Percentiles rank a stretch among this genome's conserved stretches.
Evolutionary conservation across 257 asterid genomes (phyloP).

Genomic region (Osmanthus fragrans): DNA sequence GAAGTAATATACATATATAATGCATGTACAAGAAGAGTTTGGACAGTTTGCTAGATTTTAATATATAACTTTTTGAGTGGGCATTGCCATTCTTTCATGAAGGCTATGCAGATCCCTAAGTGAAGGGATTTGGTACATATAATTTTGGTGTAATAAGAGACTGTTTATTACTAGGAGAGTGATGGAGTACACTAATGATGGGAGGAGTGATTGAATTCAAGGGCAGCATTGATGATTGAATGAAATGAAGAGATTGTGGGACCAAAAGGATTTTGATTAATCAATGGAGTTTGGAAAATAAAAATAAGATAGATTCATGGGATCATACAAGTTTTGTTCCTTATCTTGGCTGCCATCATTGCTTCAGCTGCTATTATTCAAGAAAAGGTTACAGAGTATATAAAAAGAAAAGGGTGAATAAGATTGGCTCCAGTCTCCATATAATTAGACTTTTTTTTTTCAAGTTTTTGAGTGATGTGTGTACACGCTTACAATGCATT

Average conservation of each 20-base stretch:
- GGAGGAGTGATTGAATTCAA: slow-evolving; percentile 57
- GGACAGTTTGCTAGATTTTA: slow-evolving; percentile 32
- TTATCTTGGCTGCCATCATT: slow-evolving; percentile 35
- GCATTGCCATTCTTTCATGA: slow-evolving; percentile 34
- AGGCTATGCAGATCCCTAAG: slow-evolving; percentile 84
- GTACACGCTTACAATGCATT: slow-evolving; percentile 36
- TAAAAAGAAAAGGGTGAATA: background rate
- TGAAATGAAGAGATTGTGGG: slow-evolving; percentile 36
- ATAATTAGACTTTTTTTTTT: background rate
- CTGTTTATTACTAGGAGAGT: slow-evolving; percentile 47
- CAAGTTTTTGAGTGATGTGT: slow-evolving; percentile 50
- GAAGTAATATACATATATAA: slow-evolving; percentile 31
- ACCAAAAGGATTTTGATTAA: slow-evolving; percentile 27
- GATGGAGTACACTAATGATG: slow-evolving; percentile 29
- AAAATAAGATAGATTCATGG: background rate
- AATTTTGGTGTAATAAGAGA: slow-evolving; percentile 38
- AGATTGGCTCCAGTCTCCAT: slow-evolving; percentile 27
- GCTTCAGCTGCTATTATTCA: slow-evolving; percentile 6
- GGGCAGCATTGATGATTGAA: slow-evolving; percentile 44
- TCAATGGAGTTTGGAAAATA: slow-evolving; percentile 36
- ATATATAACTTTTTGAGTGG: slow-evolving; percentile 28
- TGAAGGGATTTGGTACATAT: slow-evolving; percentile 67
- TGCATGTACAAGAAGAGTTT: slow-evolving; percentile 35
- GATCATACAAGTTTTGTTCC: slow-evolving; percentile 21
- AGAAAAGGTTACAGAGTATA: background rate